phyloP scores from a whole-genome alignment of 306 rosid species.

The Pyrus bretschneideri region DNA sequence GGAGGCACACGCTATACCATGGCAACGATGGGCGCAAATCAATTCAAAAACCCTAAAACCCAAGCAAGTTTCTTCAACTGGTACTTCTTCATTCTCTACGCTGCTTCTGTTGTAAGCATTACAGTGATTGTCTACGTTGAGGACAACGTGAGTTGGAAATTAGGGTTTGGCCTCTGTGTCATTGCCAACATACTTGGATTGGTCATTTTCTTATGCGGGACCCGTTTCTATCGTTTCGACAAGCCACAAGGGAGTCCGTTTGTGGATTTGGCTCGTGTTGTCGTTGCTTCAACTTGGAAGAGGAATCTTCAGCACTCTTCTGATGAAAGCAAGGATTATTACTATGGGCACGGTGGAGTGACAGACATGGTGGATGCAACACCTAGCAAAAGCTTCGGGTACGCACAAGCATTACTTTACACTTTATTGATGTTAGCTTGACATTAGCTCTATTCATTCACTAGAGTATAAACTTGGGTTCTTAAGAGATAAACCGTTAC shows the following conservation, averaged over 20 bases:
- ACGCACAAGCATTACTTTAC: slow-evolving; percentile 15
- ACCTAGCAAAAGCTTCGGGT: slow-evolving; percentile 44
- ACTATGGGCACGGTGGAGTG: slow-evolving; percentile 4
- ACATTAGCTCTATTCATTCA: too few species aligned
- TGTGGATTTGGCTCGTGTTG: slow-evolving; percentile 27
- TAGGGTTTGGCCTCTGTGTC: slow-evolving; percentile 37
- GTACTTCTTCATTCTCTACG: slow-evolving; percentile 29
- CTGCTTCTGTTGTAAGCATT: slow-evolving; percentile 1
- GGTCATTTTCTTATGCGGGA: slow-evolving; percentile 24
- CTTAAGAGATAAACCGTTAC: too few species aligned
- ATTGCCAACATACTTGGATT: slow-evolving; percentile 12
- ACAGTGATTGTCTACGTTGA: slow-evolving; percentile 37
- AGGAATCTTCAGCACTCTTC: slow-evolving; percentile 23
- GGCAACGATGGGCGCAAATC: slow-evolving; percentile 48
- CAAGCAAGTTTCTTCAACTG: slow-evolving; percentile 36
- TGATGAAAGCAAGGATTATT: slow-evolving; percentile 19
- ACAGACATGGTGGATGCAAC: background rate
- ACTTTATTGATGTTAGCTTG: background rate
- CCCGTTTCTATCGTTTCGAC: slow-evolving; percentile 24
- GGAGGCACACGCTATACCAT: slow-evolving; percentile 49
- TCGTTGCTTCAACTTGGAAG: slow-evolving; percentile 35
- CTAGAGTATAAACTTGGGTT: background rate
- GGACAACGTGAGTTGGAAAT: slow-evolving; percentile 35
- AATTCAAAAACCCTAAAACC: slow-evolving; percentile 28
- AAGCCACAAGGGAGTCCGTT: slow-evolving; percentile 30